These are phyloP conservation scores for Eremochloa ophiuroides DNA, from an alignment of 176 grass and related monocot genomes.

Conservation along the genomic window DNA sequence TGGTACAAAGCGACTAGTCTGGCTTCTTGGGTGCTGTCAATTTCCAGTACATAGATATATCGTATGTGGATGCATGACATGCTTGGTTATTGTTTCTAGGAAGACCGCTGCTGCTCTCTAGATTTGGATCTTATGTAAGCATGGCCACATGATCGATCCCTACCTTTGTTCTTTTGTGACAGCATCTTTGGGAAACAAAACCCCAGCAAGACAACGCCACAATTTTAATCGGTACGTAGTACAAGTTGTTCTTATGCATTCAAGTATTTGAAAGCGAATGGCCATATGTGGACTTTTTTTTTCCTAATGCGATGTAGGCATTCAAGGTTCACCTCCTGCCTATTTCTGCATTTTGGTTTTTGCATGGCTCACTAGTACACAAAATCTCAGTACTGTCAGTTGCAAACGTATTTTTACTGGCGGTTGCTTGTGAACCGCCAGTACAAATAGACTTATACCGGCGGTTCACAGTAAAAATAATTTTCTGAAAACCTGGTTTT, in stretches of 20 bases:
- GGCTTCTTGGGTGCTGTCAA: no score
- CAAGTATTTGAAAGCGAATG: not conserved
- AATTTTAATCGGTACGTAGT: not conserved
- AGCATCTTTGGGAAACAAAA: slow-evolving; percentile 43
- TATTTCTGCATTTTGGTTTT: not conserved
- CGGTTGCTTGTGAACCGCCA: no score
- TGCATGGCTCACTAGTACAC: no score
- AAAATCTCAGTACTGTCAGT: no score
- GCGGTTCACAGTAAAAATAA: no score
- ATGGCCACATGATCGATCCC: slow-evolving; percentile 14
- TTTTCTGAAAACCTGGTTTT: no score
- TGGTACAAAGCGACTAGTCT: no score
- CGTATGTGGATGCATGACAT: slow-evolving; percentile 14
- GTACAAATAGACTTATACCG: no score
- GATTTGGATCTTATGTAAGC: not conserved
- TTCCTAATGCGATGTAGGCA: not conserved
- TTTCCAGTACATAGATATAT: slow-evolving; percentile 36
- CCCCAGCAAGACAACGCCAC: slow-evolving; percentile 16
- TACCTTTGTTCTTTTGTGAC: slow-evolving; percentile 28
- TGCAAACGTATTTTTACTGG: no score
- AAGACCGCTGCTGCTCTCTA: not conserved
- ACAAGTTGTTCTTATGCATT: not conserved
- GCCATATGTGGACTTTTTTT: not conserved
- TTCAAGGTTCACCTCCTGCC: not conserved
- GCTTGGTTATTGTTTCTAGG: slow-evolving; percentile 32